These are phyloP conservation scores for Dovyalis caffra DNA, from an alignment of 345 rosid genomes.

Conservation along the genomic window DNA sequence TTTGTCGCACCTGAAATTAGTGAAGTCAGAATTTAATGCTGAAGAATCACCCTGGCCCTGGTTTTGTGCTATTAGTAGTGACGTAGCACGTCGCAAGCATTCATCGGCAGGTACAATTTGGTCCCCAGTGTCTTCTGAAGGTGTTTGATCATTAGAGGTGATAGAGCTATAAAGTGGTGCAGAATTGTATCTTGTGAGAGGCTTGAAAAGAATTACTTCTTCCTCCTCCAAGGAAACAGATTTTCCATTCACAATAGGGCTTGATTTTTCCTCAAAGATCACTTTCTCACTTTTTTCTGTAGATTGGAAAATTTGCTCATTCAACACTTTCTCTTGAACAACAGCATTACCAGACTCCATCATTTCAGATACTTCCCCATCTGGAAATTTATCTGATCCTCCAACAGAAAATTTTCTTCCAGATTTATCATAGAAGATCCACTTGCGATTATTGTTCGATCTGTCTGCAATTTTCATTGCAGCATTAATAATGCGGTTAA, in stretches of 20 bases:
- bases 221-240: slow-evolving; percentile 68
- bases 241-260: slow-evolving; percentile 30
- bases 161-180: slow-evolving; percentile 56
- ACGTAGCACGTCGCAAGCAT: slow-evolving; percentile 70
- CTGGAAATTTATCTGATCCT: slow-evolving; percentile 14
- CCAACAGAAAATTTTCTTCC: slow-evolving; percentile 31
- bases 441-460: slow-evolving; percentile 42
- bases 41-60: slow-evolving; percentile 34
- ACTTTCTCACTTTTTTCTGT: slow-evolving; percentile 26
- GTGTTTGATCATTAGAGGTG: slow-evolving; percentile 23
- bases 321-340: slow-evolving; percentile 19
- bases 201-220: slow-evolving; percentile 94
- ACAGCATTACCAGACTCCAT: slow-evolving; percentile 2
- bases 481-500: slow-evolving; percentile 50
- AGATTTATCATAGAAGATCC: slow-evolving; percentile 54
- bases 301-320: slow-evolving; percentile 1
- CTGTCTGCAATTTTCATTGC: slow-evolving; percentile 56
- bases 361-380: slow-evolving; percentile 19
- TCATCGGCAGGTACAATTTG: slow-evolving; percentile 50
- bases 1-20: slow-evolving; percentile 37
- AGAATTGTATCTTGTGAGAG: slow-evolving; percentile 79
- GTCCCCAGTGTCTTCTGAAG: slow-evolving; percentile 38
- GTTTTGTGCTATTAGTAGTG: slow-evolving; percentile 58
- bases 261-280: slow-evolving; percentile 27
- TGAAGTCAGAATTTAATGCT: slow-evolving; percentile 45